phyloP scores from a whole-genome alignment of 1,284 basidiomycete genomes.

The Vanrija sp. region DNA sequence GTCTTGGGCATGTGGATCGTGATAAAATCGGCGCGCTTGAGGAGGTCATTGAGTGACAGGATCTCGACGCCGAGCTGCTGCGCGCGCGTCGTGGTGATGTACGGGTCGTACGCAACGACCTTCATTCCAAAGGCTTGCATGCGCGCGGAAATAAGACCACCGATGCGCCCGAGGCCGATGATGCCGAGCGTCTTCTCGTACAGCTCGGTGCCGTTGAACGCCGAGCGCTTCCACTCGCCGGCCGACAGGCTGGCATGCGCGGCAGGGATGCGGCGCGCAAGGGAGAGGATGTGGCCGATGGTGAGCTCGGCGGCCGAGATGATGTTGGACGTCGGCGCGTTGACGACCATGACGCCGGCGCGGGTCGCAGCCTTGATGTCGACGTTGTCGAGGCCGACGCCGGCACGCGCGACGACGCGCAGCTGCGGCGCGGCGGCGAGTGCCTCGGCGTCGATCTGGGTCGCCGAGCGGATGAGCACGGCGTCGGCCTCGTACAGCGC shows the following conservation, averaged over 20 bases:
- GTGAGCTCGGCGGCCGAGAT: conserved; percentile 16
- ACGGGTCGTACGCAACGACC: conserved; percentile 24
- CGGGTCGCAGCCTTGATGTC: conserved; percentile 10
- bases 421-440: conserved; percentile 1
- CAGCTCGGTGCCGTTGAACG: conserved; percentile 7
- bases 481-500: neutral
- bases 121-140: conserved; percentile 19
- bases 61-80: conserved; percentile 10
- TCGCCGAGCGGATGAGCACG: conserved; percentile 5
- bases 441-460: conserved; percentile 5
- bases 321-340: conserved; percentile 14
- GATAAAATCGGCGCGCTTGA: conserved; percentile 19
- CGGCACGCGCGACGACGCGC: conserved; percentile 11
- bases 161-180: conserved; percentile 21
- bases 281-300: conserved; percentile 5
- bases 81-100: conserved; percentile 7
- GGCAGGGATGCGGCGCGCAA: conserved; percentile 11
- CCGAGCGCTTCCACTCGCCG: conserved; percentile 3
- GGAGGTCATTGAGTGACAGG: conserved; percentile 16
- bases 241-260: conserved; percentile 2
- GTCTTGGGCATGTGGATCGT: conserved; percentile 26
- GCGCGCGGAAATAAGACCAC: conserved; percentile 17
- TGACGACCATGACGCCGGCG: conserved; percentile 13
- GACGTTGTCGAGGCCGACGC: conserved; percentile 15
- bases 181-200: conserved; percentile 13